Evolutionary conservation across 2,329 filamentous ascomycete genomes (phyloP).

Genomic region (Cladosporium halotolerans): DNA sequence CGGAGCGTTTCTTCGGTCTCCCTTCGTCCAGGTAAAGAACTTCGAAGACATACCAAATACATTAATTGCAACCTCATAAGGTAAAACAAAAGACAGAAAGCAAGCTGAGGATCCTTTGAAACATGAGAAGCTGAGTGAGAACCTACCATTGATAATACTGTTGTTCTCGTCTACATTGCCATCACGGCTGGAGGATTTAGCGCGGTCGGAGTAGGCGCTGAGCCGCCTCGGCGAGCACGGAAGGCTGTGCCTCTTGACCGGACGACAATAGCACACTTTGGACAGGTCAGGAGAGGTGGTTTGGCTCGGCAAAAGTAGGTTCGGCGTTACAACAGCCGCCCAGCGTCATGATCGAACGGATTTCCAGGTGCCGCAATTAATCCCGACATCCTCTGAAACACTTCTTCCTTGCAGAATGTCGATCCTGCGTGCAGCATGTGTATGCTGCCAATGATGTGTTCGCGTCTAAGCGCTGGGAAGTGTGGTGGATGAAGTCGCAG

Average conservation of each 20-base stretch:
- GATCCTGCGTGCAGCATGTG: background rate
- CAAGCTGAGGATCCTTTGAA: too few species aligned
- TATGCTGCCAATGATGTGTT: background rate
- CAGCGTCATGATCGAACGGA: background rate
- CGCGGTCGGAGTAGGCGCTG: constrained; percentile 1
- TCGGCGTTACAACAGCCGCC: constrained; percentile 3
- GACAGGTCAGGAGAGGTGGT: background rate
- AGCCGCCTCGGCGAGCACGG: background rate
- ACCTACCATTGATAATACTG: too few species aligned
- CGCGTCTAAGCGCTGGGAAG: constrained; percentile 1
- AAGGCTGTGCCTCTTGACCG: background rate
- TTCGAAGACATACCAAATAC: constrained; percentile 32
- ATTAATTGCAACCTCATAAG: background rate
- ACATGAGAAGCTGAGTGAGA: too few species aligned
- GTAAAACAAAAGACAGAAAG: too few species aligned
- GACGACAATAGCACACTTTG: background rate
- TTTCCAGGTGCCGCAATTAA: background rate
- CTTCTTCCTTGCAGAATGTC: too few species aligned
- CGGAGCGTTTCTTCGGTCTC: constrained; percentile 28
- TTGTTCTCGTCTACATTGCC: too few species aligned
- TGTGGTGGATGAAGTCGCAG: background rate
- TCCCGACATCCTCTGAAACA: too few species aligned
- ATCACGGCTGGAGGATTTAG: background rate
- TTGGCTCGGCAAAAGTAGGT: background rate
- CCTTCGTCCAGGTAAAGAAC: constrained; percentile 41